Percentiles rank a stretch among this genome's conserved stretches.
Evolutionary conservation across 371 early-diverging fungal genomes (phyloP).

Genomic region (Syncephalastrum contaminatum): DNA sequence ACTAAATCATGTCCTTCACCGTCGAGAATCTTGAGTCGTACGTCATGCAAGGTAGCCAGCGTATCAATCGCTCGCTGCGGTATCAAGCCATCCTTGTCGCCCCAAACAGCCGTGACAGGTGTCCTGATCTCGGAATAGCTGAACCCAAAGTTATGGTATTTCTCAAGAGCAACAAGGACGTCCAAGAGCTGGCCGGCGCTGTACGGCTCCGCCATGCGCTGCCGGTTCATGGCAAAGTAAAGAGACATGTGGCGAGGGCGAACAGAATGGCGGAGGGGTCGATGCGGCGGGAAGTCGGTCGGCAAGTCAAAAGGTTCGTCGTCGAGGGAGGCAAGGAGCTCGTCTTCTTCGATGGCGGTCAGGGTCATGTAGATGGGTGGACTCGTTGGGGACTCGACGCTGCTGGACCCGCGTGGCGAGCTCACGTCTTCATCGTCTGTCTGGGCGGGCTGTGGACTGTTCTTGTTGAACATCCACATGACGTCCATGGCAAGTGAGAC

Average conservation of each 20-base stretch:
- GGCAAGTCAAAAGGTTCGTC: conserved; percentile 36
- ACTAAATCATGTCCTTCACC: conserved; percentile 53
- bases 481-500: conserved; percentile 48
- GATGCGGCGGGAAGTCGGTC: conserved; percentile 49
- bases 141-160: conserved; percentile 50
- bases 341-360: conserved; percentile 15
- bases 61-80: conserved; percentile 38
- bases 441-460: neutral
- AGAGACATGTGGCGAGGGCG: conserved; percentile 47
- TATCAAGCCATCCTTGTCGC: conserved; percentile 50
- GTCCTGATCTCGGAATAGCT: conserved; percentile 38
- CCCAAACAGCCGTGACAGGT: conserved; percentile 50
- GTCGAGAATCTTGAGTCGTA: conserved; percentile 45
- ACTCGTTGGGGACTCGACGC: conserved; percentile 4
- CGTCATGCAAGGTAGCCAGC: conserved; percentile 40
- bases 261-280: conserved; percentile 49
- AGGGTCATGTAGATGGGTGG: conserved; percentile 5
- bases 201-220: conserved; percentile 42
- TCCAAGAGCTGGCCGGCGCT: conserved; percentile 44
- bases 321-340: conserved; percentile 25
- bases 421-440: conserved; percentile 8
- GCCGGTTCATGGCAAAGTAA: conserved; percentile 47
- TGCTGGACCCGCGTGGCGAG: conserved; percentile 9
- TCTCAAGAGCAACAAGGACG: conserved; percentile 48
- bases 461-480: conserved; percentile 45